Evolutionary conservation across 2,329 filamentous ascomycete genomes (phyloP).

Genomic region (Penicillium paneum): DNA sequence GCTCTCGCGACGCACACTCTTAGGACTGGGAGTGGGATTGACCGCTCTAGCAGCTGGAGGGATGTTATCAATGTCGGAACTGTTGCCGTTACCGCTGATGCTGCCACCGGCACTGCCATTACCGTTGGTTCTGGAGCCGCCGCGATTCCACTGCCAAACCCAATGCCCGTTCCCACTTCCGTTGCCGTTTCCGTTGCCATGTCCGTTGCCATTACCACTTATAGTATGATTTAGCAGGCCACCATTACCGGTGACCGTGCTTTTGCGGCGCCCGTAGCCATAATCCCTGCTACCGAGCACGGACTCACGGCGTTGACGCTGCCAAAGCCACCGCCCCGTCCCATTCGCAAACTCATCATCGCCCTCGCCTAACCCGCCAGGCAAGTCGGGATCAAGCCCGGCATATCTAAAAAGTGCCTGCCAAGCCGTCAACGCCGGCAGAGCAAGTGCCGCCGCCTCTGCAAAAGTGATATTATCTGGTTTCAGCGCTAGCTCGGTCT

Average conservation of each 20-base stretch:
- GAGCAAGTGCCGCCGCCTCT: constrained; percentile 38
- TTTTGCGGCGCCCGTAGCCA: constrained; percentile 6
- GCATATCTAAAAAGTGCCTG: constrained; percentile 42
- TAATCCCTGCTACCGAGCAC: constrained; percentile 3
- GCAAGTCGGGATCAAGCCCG: constrained; percentile 28
- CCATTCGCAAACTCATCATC: neutral
- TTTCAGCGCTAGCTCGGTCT: constrained; percentile 40
- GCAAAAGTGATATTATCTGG: constrained; percentile 36
- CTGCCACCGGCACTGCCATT: neutral
- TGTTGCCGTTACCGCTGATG: neutral
- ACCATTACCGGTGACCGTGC: neutral
- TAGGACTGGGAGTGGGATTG: neutral
- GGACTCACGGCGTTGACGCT: neutral
- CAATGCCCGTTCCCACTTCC: constrained; percentile 5
- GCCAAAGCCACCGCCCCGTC: constrained; percentile 6
- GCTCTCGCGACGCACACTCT: constrained; percentile 1
- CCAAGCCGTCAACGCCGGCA: constrained; percentile 43
- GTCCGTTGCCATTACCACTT: constrained; percentile 1
- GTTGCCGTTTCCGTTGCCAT: constrained; percentile 5
- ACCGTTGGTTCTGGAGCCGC: neutral
- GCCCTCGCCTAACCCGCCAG: neutral
- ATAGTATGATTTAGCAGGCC: neutral
- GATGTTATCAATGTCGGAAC: neutral
- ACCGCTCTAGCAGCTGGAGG: neutral
- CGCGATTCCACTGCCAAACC: constrained; percentile 9